phyloP scores from a whole-genome alignment of 1,139 yeast species.

The Saccharomycopsis phalli region DNA sequence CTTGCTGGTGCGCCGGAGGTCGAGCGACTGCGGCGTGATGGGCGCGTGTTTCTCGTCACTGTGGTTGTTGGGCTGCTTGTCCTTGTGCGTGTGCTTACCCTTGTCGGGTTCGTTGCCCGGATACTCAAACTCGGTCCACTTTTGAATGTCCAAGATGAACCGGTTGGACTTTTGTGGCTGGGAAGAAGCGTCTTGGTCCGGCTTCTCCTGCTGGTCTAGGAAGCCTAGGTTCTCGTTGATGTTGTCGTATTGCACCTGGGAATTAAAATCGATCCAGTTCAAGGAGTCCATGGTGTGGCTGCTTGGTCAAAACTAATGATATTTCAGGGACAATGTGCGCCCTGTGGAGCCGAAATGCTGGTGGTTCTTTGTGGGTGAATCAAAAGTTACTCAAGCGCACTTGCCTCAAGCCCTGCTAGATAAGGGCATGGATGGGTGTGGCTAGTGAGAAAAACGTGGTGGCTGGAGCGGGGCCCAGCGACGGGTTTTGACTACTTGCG shows the following conservation, averaged over 20 bases:
- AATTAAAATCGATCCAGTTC: slow-evolving; percentile 19
- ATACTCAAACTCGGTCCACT: slow-evolving; percentile 14
- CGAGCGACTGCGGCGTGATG: slow-evolving; percentile 9
- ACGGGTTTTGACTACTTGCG: too few species aligned
- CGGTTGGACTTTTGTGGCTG: background rate
- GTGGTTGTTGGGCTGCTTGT: background rate
- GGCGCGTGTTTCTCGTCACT: slow-evolving; percentile 1
- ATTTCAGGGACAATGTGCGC: background rate
- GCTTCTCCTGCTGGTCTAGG: slow-evolving; percentile 9
- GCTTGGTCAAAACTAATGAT: background rate
- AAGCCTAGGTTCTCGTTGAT: slow-evolving; percentile 9
- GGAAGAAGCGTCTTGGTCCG: background rate
- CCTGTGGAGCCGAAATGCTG: background rate
- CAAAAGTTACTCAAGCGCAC: background rate
- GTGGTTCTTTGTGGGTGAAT: background rate
- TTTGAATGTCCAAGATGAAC: slow-evolving; percentile 13
- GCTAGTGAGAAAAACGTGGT: background rate
- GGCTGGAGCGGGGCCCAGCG: slow-evolving; percentile 1
- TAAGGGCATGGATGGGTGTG: background rate
- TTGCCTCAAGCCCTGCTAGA: background rate
- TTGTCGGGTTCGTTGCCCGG: background rate
- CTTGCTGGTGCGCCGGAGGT: background rate
- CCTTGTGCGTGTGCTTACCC: background rate
- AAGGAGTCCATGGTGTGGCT: slow-evolving; percentile 13
- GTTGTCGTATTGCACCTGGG: slow-evolving; percentile 11